Conservation (phyloP, 2,329 filamentous ascomycete genomes). For the Tolypocladium nubicola region DNA sequence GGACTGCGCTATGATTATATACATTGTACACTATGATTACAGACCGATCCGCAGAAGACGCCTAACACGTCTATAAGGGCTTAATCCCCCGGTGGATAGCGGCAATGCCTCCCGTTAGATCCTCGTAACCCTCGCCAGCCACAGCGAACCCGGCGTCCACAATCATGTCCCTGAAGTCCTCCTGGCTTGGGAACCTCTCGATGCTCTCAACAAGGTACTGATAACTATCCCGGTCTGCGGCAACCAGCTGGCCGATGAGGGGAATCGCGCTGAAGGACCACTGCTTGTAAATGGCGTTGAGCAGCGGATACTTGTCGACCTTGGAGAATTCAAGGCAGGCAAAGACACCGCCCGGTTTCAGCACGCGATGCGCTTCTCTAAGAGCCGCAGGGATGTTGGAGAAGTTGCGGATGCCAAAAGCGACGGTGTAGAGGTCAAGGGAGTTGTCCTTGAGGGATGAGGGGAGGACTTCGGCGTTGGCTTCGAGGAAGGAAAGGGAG, state of each 20-base stretch:
- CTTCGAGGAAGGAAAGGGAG: constrained; percentile 68
- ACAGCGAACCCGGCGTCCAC: constrained; percentile 74
- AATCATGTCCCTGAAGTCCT: constrained; percentile 77
- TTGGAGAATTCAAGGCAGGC: constrained; percentile 94
- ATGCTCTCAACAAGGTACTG: constrained; percentile 99
- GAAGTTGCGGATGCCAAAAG: constrained; percentile 96
- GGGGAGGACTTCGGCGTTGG: constrained; percentile 73
- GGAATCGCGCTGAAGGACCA: constrained; percentile 96
- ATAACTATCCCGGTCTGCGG: constrained; percentile 89
- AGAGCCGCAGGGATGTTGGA: constrained; percentile 80
- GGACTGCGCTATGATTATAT: neutral
- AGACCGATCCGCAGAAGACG: neutral
- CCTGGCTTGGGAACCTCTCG: constrained; percentile 80
- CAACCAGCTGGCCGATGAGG: constrained; percentile 88
- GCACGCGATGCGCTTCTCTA: constrained; percentile 71
- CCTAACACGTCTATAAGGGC: constrained; percentile 32
- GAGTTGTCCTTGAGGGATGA: constrained; percentile 51
- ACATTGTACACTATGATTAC: constrained; percentile 10
- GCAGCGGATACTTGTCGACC: constrained; percentile 60
- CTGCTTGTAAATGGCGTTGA: constrained; percentile 82
- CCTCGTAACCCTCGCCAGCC: constrained; percentile 74
- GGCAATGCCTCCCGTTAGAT: constrained; percentile 84
- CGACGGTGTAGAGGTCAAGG: constrained; percentile 94
- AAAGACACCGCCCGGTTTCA: constrained; percentile 92
- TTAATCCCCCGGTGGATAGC: constrained; percentile 97